phyloP scores from a whole-genome alignment of 2,329 filamentous ascomycete species.

The Ilyonectria destructans region DNA sequence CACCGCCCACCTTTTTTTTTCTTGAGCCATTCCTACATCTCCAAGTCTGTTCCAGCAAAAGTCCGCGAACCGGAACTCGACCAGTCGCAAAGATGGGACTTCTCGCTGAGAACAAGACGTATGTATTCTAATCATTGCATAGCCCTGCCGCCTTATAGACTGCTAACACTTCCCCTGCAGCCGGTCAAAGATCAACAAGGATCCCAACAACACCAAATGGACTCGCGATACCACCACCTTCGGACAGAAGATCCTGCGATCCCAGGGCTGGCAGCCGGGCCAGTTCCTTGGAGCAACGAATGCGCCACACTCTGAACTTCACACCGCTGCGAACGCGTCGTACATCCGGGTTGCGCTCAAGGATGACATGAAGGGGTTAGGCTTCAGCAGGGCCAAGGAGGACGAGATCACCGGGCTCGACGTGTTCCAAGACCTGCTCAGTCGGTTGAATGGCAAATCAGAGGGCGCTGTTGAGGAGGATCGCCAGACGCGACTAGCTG shows the following conservation, averaged over 20 bases:
- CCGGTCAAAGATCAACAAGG: constrained; percentile 82
- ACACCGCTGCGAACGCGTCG: constrained; percentile 85
- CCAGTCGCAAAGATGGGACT: constrained; percentile 53
- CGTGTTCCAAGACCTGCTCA: constrained; percentile 88
- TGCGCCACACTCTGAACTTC: constrained; percentile 81
- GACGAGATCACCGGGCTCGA: constrained; percentile 89
- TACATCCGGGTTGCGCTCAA: constrained; percentile 90
- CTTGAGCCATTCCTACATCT: constrained; percentile 32
- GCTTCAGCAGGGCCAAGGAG: constrained; percentile 82
- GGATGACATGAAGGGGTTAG: constrained; percentile 92
- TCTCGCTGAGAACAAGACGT: constrained; percentile 56
- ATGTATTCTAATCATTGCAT: constrained; percentile 20
- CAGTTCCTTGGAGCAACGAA: constrained; percentile 85
- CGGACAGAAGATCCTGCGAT: constrained; percentile 89
- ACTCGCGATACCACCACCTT: constrained; percentile 85
- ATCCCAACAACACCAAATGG: constrained; percentile 98
- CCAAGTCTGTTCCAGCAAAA: constrained; percentile 26
- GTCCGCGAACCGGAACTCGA: constrained; percentile 25
- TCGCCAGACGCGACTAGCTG: constrained; percentile 76
- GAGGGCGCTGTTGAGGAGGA: constrained; percentile 82
- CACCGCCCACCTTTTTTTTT: constrained; percentile 54
- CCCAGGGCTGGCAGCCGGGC: constrained; percentile 93
- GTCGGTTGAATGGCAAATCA: constrained; percentile 90
- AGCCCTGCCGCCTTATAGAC: not conserved
- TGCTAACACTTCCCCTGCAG: constrained; percentile 44